These are phyloP conservation scores for Populus hybrid DNA, from an alignment of 441 rosid genomes.

Conservation along the genomic window DNA sequence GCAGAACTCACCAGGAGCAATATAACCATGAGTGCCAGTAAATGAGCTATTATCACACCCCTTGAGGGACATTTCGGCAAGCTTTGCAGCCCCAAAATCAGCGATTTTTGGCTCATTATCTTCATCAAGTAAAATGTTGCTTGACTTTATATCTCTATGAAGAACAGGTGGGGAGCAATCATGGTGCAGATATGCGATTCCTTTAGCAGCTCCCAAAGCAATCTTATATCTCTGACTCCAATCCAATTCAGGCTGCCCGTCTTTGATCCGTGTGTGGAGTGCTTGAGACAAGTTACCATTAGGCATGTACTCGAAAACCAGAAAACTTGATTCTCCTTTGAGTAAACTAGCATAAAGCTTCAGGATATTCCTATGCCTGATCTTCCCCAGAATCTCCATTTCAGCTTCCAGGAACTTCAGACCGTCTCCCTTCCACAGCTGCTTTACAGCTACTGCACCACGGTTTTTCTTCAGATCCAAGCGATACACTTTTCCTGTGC, in stretches of 20 bases:
- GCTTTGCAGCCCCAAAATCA: constrained; percentile 86
- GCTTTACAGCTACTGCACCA: constrained; percentile 74
- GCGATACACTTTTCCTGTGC: constrained; percentile 84
- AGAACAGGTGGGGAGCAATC: constrained; percentile 75
- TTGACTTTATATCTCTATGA: constrained; percentile 84
- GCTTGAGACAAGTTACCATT: constrained; percentile 41
- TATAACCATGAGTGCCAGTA: constrained; percentile 87
- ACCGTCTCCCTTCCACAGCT: constrained; percentile 51
- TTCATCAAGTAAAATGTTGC: constrained; percentile 70
- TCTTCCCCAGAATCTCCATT: constrained; percentile 73
- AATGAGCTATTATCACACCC: constrained; percentile 51
- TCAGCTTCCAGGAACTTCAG: constrained; percentile 59
- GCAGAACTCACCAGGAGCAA: constrained; percentile 77
- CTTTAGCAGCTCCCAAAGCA: constrained; percentile 80
- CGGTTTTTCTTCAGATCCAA: constrained; percentile 65
- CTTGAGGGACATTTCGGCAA: constrained; percentile 40
- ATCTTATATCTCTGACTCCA: constrained; percentile 71
- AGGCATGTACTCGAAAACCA: constrained; percentile 61
- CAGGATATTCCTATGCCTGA: constrained; percentile 76
- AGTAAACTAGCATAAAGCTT: constrained; percentile 74
- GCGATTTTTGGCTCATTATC: constrained; percentile 77
- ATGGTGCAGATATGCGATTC: constrained; percentile 83
- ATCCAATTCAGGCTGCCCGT: background rate
- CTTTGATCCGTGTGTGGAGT: constrained; percentile 52
- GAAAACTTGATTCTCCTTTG: constrained; percentile 54